These are phyloP conservation scores for Decorospora gaudefroyi DNA, from an alignment of 2,329 filamentous ascomycete genomes.

Conservation along the genomic window DNA sequence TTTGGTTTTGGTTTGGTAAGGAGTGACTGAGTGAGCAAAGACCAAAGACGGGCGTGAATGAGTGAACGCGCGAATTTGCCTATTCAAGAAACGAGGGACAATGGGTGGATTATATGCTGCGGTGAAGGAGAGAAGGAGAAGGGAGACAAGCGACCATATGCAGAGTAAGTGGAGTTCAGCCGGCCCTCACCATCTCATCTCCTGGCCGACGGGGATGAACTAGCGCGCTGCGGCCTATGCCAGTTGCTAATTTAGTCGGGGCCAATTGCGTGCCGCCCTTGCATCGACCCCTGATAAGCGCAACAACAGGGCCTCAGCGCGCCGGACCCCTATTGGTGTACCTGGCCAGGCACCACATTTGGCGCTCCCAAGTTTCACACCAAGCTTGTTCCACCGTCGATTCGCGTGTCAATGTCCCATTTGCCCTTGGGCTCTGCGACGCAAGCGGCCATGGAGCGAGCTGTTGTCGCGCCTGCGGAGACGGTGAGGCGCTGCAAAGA, in stretches of 20 bases:
- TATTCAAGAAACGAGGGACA: constrained; percentile 30
- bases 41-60: constrained; percentile 43
- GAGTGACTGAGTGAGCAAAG: constrained; percentile 37
- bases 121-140: constrained; percentile 34
- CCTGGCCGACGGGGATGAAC: constrained; percentile 18
- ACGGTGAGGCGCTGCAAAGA: background rate
- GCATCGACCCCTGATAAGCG: constrained; percentile 11
- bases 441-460: constrained; percentile 20
- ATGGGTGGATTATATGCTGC: constrained; percentile 28
- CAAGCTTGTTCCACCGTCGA: constrained; percentile 4
- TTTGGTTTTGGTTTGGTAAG: constrained; percentile 19
- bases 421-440: constrained; percentile 17
- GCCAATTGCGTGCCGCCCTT: constrained; percentile 36
- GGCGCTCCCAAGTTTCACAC: constrained; percentile 24
- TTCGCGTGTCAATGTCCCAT: constrained; percentile 29
- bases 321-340: constrained; percentile 34
- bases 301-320: constrained; percentile 7
- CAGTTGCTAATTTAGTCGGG: constrained; percentile 28
- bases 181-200: constrained; percentile 35
- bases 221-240: constrained; percentile 25
- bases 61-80: constrained; percentile 47
- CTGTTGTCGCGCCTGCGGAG: constrained; percentile 12
- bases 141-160: constrained; percentile 30
- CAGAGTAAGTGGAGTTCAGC: constrained; percentile 27
- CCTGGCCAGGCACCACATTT: constrained; percentile 37